Base-by-base conservation (phyloP, 495 filamentous ascomycete species). In the Podospora australis region DNA sequence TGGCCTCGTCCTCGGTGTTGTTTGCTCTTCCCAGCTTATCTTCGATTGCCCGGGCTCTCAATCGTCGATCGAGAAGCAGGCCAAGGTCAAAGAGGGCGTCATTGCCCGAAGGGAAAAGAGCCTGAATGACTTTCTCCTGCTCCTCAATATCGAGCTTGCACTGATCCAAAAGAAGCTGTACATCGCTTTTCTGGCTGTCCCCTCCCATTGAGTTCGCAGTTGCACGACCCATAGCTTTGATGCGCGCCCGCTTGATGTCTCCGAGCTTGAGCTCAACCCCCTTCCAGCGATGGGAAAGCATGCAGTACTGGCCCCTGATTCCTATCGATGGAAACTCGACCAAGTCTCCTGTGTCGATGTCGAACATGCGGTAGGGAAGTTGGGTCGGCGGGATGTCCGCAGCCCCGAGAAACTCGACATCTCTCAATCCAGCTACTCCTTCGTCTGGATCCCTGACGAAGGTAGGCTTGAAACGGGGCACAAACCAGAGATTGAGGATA, bases 281-380 rank as follows among this genome's bases (percentile, higher is more conserved):
- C 54, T 72, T 73, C 70, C 71, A 75, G 38, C 70, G 64, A 43
- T 75, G 71, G 1, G 70, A 73, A 5, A 75, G 55, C 49, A 75
- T 72, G 21, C 68, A 70, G 41, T 75, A 75, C 26, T 67, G 58
- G 7, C 65, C 66, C 1, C 52, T 52, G n/a, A 38, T 11, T 25
- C 64, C 54, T 35, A 61, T 57, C 17, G 57, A 45, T 6, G 58
- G 62, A 14, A 50, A 56, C 11, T 62, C 53, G 6, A 70, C 65
- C 35, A 73, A 54, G 35, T 68, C 68, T 10, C 52, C 60, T 3
- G 70, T 73, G n/a, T 66, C 60, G 22, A 75, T 44, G 47, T 75
- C 66, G 48, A 75, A 67, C 70, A 75, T 73, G 51, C 67, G 63
- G 25, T 53, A 44, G 6, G 67, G 68, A n/a, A 50, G 47, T 44